These are phyloP conservation scores for Dothideomycetidae sp. DNA, from an alignment of 2,329 filamentous ascomycete species.

Conservation along the genomic window DNA sequence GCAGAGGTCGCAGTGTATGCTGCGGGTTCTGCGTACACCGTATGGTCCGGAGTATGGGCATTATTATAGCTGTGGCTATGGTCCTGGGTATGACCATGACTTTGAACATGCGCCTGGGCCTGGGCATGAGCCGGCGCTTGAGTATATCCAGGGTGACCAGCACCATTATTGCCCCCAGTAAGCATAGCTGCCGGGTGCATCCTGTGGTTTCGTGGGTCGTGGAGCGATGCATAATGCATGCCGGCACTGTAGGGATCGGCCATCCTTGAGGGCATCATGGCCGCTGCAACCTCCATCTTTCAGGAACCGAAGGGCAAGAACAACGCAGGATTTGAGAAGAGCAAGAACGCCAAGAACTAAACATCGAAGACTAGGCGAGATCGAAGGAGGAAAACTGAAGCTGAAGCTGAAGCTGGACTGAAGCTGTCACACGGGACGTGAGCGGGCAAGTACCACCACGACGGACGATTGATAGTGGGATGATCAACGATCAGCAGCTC, in stretches of 20 bases:
- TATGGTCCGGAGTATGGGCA: constrained; percentile 10
- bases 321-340: not conserved
- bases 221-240: not conserved
- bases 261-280: not conserved
- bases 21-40: constrained; percentile 4
- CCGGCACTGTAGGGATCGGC: not conserved
- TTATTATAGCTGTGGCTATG: too few species aligned
- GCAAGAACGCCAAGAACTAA: not conserved
- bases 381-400: too few species aligned
- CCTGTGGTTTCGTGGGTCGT: not conserved
- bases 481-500: constrained; percentile 8
- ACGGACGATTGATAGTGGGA: too few species aligned
- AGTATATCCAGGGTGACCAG: too few species aligned
- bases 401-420: too few species aligned
- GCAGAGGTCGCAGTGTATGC: constrained; percentile 4
- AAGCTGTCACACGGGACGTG: too few species aligned
- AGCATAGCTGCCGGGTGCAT: not conserved
- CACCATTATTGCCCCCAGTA: not conserved
- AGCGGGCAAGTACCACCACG: too few species aligned
- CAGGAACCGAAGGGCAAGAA: not conserved
- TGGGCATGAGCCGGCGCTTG: too few species aligned
- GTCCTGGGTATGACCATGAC: too few species aligned
- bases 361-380: not conserved
- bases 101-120: too few species aligned
- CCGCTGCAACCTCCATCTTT: not conserved